phyloP scores from a whole-genome alignment of 1,284 basidiomycete species.

The Nidula niveotomentosa region DNA sequence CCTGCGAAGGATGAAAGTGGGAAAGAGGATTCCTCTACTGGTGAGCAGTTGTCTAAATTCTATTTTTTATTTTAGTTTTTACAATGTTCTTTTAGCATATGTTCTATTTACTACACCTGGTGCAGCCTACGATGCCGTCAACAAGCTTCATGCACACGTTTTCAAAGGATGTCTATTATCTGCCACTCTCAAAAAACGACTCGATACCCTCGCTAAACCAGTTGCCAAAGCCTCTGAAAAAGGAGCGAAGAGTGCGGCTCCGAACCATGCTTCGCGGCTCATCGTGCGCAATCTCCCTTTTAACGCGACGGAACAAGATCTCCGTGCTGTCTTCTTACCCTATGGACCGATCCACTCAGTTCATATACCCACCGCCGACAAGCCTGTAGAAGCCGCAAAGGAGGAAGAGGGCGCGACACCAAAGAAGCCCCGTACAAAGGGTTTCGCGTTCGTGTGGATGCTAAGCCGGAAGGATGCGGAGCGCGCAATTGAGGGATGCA shows the following conservation, averaged over 20 bases:
- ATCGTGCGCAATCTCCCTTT: conserved; percentile 93
- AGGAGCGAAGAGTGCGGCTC: conserved; percentile 35
- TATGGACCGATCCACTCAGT: conserved; percentile 89
- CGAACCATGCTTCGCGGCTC: conserved; percentile 76
- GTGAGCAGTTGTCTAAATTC: conserved; percentile 14
- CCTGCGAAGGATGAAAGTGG: conserved; percentile 50
- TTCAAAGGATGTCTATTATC: conserved; percentile 90
- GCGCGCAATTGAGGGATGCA: conserved; percentile 80
- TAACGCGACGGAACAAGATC: conserved; percentile 81
- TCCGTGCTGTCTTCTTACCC: conserved; percentile 86
- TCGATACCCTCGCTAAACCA: conserved; percentile 67
- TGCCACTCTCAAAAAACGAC: conserved; percentile 88
- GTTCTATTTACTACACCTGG: conserved; percentile 76
- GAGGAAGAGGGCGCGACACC: conserved; percentile 20
- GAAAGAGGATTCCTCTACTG: conserved; percentile 36
- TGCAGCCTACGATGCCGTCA: conserved; percentile 72
- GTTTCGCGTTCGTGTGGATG: conserved; percentile 98
- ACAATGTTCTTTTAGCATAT: conserved; percentile 48
- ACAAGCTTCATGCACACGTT: conserved; percentile 90
- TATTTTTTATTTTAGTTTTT: neutral
- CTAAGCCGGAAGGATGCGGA: conserved; percentile 86
- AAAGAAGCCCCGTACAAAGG: conserved; percentile 56
- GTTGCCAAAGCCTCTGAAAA: conserved; percentile 17
- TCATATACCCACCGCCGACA: conserved; percentile 44
- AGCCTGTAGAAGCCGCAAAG: conserved; percentile 9